These are phyloP conservation scores for Holtermanniella nyarrowii DNA, from an alignment of 768 basidiomycete genomes.

Conservation along the genomic window DNA sequence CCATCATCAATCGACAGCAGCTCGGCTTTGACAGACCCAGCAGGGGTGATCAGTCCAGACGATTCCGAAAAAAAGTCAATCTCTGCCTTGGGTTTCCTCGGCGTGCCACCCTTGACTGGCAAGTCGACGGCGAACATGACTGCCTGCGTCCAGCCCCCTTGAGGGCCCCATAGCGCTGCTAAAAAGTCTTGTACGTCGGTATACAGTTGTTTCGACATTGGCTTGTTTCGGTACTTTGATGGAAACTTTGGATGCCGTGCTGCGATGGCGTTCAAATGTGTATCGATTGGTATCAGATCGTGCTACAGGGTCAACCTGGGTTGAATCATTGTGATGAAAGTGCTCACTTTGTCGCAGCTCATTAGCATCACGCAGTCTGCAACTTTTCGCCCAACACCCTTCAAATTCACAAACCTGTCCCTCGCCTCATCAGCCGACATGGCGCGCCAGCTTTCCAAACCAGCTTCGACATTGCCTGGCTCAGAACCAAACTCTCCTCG, in stretches of 20 bases:
- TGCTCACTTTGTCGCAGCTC: constrained; percentile 73
- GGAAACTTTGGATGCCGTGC: constrained; percentile 39
- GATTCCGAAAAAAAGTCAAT: background rate
- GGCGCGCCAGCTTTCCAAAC: constrained; percentile 38
- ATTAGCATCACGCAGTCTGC: constrained; percentile 90
- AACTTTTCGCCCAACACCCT: constrained; percentile 92
- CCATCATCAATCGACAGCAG: background rate
- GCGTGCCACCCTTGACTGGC: constrained; percentile 6
- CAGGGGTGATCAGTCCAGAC: background rate
- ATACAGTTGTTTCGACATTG: constrained; percentile 36
- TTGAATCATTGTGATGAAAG: background rate
- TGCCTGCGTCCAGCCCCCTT: constrained; percentile 39
- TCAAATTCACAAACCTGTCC: constrained; percentile 63
- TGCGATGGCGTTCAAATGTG: constrained; percentile 86
- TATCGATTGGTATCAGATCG: constrained; percentile 88
- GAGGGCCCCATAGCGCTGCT: constrained; percentile 28
- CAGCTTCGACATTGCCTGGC: constrained; percentile 17
- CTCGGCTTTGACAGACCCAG: background rate
- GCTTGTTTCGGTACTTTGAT: constrained; percentile 24
- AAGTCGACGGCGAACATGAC: constrained; percentile 41
- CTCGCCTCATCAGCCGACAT: constrained; percentile 54
- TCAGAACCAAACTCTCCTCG: constrained; percentile 11
- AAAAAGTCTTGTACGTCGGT: constrained; percentile 35
- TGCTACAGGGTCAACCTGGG: constrained; percentile 44
- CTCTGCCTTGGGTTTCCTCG: background rate